Conservation (phyloP, 2,329 filamentous ascomycete species). For the Monilinia fructigena region DNA sequence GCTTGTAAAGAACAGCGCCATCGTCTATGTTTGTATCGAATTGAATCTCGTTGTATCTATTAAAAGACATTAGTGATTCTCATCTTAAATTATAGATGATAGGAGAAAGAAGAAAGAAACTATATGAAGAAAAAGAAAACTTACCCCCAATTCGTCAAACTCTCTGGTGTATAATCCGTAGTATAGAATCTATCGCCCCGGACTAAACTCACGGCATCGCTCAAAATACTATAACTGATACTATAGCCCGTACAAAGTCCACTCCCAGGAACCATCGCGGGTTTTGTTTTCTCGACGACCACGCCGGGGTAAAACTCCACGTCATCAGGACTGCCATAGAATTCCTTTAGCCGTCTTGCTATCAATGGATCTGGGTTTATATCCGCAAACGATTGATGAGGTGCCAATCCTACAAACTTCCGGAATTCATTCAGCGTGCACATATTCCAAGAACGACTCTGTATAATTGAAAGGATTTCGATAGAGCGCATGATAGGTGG, state of each 20-base stretch:
- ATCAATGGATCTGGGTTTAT: conserved; percentile 43
- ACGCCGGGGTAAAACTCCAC: conserved; percentile 70
- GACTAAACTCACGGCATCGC: conserved; percentile 59
- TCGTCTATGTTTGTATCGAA: conserved; percentile 57
- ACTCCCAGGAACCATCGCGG: conserved; percentile 50
- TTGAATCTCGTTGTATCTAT: conserved; percentile 18
- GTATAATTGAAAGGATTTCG: conserved; percentile 49
- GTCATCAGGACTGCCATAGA: conserved; percentile 60
- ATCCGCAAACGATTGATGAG: conserved; percentile 50
- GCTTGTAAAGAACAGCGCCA: conserved; percentile 80
- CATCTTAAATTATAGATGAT: background rate
- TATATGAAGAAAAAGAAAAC: conserved; percentile 33
- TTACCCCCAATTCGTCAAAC: conserved; percentile 80
- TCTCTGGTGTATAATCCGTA: conserved; percentile 52
- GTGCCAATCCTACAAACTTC: conserved; percentile 51
- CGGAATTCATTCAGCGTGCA: conserved; percentile 44
- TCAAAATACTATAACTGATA: conserved; percentile 55
- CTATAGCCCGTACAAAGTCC: conserved; percentile 55
- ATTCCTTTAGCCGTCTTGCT: conserved; percentile 60
- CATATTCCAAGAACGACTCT: conserved; percentile 49
- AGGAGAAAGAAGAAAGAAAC: background rate
- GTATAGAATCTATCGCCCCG: conserved; percentile 59
- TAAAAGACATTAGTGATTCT: background rate
- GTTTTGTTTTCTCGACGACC: conserved; percentile 58
- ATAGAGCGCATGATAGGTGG: conserved; percentile 48